Percentiles rank a stretch among this genome's conserved stretches.
Evolutionary conservation across 1,284 basidiomycete genomes (phyloP).

Genomic region (Puccinia triticina): DNA sequence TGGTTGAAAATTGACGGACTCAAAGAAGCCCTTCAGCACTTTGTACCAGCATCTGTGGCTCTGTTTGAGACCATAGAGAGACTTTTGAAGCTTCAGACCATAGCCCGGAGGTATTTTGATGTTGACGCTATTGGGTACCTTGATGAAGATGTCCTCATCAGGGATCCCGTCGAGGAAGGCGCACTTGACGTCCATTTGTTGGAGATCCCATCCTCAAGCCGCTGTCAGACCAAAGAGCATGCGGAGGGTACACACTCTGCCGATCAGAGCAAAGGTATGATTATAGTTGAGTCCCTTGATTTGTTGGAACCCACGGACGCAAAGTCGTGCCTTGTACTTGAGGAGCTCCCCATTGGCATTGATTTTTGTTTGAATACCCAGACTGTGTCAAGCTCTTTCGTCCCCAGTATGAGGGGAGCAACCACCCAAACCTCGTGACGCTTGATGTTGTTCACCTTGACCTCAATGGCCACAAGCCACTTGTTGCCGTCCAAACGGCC

Average conservation of each 20-base stretch:
- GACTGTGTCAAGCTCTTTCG: background rate
- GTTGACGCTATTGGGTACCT: background rate
- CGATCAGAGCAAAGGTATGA: slow-evolving; percentile 15
- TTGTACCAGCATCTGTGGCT: slow-evolving; percentile 13
- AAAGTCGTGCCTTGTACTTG: background rate
- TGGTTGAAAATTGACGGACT: background rate
- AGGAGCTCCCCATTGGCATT: background rate
- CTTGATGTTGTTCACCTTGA: slow-evolving; percentile 13
- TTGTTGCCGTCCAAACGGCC: background rate
- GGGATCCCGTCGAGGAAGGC: background rate
- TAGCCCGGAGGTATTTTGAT: background rate
- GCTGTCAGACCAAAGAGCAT: slow-evolving; percentile 1
- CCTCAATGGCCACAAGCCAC: slow-evolving; percentile 18
- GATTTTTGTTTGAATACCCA: slow-evolving; percentile 4
- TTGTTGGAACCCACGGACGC: background rate
- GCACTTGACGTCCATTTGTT: slow-evolving; percentile 30
- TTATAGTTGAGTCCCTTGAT: slow-evolving; percentile 21
- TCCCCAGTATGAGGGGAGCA: background rate
- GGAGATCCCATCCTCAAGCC: background rate
- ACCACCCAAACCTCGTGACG: slow-evolving; percentile 3
- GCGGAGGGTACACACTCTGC: background rate
- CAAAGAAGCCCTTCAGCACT: background rate
- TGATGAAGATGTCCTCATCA: slow-evolving; percentile 17
- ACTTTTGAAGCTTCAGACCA: background rate
- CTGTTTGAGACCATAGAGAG: slow-evolving; percentile 27